Evolutionary conservation across 2,329 filamentous ascomycete species (phyloP), one percentile per base, ranked within the genome.

Genomic region (Juglanconis juglandina): DNA sequence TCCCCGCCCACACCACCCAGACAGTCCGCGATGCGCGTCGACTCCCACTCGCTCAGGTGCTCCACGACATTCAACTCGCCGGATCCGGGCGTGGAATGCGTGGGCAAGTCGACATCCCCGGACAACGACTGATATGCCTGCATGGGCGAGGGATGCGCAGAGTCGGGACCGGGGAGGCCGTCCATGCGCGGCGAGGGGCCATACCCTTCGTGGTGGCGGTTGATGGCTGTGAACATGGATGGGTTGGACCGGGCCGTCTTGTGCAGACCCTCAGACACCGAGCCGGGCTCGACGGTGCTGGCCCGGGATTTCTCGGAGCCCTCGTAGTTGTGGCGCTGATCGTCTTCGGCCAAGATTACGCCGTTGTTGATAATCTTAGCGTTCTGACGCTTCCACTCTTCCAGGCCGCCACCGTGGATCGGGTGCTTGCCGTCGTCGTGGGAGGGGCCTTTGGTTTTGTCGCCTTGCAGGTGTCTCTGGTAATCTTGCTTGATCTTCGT

Each of bases 371-470:
- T 77, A 10, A 80, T 72, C 59, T 71, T 72, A 42, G 65, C 67
- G 0, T 67, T 66, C 52, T 76, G 69, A 9, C 76, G 70, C 62
- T 77, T 79, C 71, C 82, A 87, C 65, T 85, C 81, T 63, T 84
- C 82, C 3, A 84, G 70, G 1, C 80, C 84, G 39, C 82, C 84
- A 13, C 82, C 79, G 3, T 75, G 73, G n/a, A 81, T 70, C 39
- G 75, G 76, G 14, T 73, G 65, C 49, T 73, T 68, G 58, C 71
- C 66, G 64, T 74, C 68, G 62, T 71, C 63, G 41, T 49, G 56
- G 32, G 46, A 48, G 30, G 50, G 48, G 7, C 35, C 58, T 4
- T 48, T 48, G 8, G 54, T 46, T 33, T 56, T 56, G 46, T 68
- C 61, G 14, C 30, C 39, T 7, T 60, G 44, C 14, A 69, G 64